Conservation (phyloP, 2,329 filamentous ascomycete species). For the Pseudocercospora cruenta region DNA sequence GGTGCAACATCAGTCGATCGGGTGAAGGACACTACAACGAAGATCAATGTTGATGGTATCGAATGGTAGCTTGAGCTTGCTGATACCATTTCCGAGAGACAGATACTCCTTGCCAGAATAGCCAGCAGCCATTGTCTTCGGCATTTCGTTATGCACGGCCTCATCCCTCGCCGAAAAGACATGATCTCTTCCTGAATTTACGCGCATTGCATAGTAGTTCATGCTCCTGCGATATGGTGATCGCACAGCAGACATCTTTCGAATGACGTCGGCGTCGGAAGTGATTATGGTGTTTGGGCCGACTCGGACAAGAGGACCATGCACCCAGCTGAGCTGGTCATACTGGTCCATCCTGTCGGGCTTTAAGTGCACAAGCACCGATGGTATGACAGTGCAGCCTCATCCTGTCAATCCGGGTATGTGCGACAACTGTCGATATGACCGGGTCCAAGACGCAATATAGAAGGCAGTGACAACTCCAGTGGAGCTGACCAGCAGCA, state of each 20-base stretch:
- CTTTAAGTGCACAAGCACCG: constrained; percentile 3
- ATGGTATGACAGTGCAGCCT: constrained; percentile 8
- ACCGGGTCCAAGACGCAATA: not conserved
- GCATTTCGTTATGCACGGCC: constrained; percentile 1
- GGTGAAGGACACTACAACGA: too few relatives aligned
- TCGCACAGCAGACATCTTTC: constrained; percentile 15
- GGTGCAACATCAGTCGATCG: not conserved
- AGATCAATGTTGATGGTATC: too few relatives aligned
- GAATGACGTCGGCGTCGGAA: constrained; percentile 6
- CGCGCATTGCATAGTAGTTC: constrained; percentile 12
- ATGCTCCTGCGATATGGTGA: constrained; percentile 4
- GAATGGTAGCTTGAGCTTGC: too few relatives aligned
- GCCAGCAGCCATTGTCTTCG: constrained; percentile 13
- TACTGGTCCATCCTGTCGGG: constrained; percentile 4
- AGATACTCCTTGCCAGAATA: constrained; percentile 21
- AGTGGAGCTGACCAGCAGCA: not conserved
- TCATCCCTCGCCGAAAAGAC: constrained; percentile 18
- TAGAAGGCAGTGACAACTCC: constrained; percentile 1
- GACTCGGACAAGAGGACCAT: constrained; percentile 16
- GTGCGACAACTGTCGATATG: constrained; percentile 8
- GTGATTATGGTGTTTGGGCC: constrained; percentile 12
- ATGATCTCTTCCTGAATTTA: constrained; percentile 14
- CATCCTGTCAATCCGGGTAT: constrained; percentile 14
- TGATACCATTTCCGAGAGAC: constrained; percentile 10
- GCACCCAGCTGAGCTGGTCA: constrained; percentile 8